phyloP scores from a whole-genome alignment of 345 rosid genomes.

The Hirschfeldia incana region DNA sequence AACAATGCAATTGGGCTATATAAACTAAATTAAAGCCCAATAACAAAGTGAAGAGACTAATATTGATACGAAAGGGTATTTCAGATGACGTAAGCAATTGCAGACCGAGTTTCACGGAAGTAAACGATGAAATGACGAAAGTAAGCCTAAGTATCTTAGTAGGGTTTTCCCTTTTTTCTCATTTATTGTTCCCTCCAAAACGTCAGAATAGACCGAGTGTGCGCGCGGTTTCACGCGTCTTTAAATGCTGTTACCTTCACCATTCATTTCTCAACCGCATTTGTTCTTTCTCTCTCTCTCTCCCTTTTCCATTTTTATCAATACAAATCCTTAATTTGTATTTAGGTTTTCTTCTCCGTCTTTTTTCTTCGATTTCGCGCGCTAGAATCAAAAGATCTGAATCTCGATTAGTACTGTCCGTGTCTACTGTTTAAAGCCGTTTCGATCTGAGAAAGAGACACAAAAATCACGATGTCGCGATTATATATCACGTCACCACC shows the following conservation, averaged over 20 bases:
- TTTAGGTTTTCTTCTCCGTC: neutral
- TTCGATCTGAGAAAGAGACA: slow-evolving; percentile 24
- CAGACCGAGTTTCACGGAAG: slow-evolving; percentile 24
- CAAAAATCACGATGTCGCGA: slow-evolving; percentile 47
- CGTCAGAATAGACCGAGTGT: no score
- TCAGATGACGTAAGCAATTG: slow-evolving; percentile 26
- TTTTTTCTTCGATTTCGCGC: slow-evolving; percentile 6
- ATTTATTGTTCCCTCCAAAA: no score
- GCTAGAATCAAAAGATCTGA: neutral
- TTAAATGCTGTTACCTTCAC: slow-evolving; percentile 26
- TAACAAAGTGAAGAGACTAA: slow-evolving; percentile 1
- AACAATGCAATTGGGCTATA: slow-evolving; percentile 21
- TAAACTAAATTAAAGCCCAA: neutral
- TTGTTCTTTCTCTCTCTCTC: neutral
- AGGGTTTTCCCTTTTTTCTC: no score
- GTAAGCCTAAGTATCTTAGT: neutral
- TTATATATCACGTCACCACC: slow-evolving; percentile 40
- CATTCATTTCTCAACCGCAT: neutral
- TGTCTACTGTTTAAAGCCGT: neutral
- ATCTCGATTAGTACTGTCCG: slow-evolving; percentile 18
- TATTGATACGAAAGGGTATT: no score
- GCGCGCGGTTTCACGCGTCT: slow-evolving; percentile 30
- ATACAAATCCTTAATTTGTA: neutral
- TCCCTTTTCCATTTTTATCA: neutral
- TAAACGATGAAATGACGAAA: slow-evolving; percentile 8